Evolutionary conservation across 352 stramenopile genomes (phyloP).

Genomic region (Globisporangium sylvaticum): DNA sequence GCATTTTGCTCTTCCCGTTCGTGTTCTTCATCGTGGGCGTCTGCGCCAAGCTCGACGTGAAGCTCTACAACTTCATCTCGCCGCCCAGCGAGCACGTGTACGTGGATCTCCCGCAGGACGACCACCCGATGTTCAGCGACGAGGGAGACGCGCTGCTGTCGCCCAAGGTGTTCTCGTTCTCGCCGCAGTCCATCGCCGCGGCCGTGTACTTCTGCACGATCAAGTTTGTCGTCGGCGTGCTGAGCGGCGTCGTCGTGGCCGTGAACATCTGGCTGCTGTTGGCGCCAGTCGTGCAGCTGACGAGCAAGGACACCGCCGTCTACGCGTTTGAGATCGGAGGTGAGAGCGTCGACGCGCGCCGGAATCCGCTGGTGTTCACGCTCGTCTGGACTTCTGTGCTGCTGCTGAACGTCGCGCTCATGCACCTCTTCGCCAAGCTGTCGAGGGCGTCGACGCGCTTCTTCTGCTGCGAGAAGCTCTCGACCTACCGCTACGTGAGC

Average conservation of each 20-base stretch:
- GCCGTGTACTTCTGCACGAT: constrained; percentile 61
- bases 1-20: constrained; percentile 49
- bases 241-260: constrained; percentile 33
- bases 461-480: constrained; percentile 64
- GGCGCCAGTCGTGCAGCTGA: constrained; percentile 15
- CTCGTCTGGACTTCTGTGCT: constrained; percentile 39
- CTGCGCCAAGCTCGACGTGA: constrained; percentile 50
- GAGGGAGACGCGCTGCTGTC: constrained; percentile 34
- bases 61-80: constrained; percentile 60
- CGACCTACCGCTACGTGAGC: constrained; percentile 43
- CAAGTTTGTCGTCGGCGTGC: constrained; percentile 54
- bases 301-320: constrained; percentile 20
- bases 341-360: constrained; percentile 22
- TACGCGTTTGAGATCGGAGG: neutral
- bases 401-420: constrained; percentile 43
- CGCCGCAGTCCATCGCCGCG: constrained; percentile 50
- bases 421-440: constrained; percentile 45
- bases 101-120: constrained; percentile 29
- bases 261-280: constrained; percentile 31
- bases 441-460: constrained; percentile 50
- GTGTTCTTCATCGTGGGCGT: constrained; percentile 42
- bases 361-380: constrained; percentile 38
- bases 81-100: constrained; percentile 42
- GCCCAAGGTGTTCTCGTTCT: constrained; percentile 45
- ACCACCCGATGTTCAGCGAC: constrained; percentile 24